These are phyloP conservation scores for Ziziphus jujuba DNA, from an alignment of 306 rosid genomes.

Conservation along the genomic window DNA sequence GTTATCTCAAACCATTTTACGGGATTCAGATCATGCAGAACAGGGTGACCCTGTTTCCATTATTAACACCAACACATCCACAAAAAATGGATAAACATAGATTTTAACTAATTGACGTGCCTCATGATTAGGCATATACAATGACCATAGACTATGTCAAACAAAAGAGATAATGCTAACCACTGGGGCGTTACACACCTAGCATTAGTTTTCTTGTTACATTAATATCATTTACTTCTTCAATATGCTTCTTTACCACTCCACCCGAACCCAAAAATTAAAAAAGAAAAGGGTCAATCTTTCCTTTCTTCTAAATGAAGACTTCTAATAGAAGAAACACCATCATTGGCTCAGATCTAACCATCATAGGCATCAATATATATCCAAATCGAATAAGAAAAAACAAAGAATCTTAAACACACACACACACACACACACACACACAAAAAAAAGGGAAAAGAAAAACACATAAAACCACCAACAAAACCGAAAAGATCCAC, in stretches of 20 bases:
- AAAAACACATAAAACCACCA: too few relatives aligned
- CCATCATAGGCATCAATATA: background rate
- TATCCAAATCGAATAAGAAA: slow-evolving; percentile 13
- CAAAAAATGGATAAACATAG: too few relatives aligned
- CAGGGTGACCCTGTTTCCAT: too few relatives aligned
- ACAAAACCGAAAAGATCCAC: slow-evolving; percentile 12
- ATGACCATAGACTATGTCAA: too few relatives aligned
- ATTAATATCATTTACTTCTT: background rate
- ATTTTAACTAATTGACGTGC: too few relatives aligned
- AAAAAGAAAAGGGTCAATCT: background rate
- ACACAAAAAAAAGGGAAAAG: background rate
- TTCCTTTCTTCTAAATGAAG: slow-evolving; percentile 19
- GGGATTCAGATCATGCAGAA: too few relatives aligned
- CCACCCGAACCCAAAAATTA: background rate
- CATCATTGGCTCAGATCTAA: slow-evolving; percentile 26
- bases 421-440: too few relatives aligned
- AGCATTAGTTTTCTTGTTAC: background rate
- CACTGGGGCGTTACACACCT: too few relatives aligned
- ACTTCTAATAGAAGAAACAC: background rate
- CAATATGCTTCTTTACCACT: background rate
- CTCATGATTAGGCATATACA: too few relatives aligned
- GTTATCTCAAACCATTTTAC: too few relatives aligned
- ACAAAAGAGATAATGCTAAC: too few relatives aligned
- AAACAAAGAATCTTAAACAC: background rate
- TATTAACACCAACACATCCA: too few relatives aligned